Evolutionary conservation across 2,329 filamentous ascomycete genomes (phyloP).

Genomic region (Paecilomyces sp.): DNA sequence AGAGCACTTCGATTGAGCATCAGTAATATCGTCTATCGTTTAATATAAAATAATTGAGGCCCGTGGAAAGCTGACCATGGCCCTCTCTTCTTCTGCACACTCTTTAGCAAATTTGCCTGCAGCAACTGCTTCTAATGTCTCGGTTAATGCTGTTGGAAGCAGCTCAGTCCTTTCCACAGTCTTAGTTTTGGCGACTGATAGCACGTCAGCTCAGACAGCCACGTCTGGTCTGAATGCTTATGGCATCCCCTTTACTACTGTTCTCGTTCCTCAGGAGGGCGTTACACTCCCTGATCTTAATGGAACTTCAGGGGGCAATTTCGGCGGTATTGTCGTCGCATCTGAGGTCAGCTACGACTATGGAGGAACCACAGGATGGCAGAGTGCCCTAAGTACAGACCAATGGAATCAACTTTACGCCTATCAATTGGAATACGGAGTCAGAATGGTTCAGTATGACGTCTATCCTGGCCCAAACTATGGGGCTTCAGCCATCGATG

Average conservation of each 20-base stretch:
- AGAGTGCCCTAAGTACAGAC: constrained; percentile 47
- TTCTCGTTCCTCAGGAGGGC: constrained; percentile 49
- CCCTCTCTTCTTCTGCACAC: constrained; percentile 10
- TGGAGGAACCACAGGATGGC: constrained; percentile 32
- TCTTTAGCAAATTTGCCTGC: not conserved
- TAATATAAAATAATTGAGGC: not conserved
- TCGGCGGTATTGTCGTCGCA: constrained; percentile 52
- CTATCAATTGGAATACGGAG: constrained; percentile 53
- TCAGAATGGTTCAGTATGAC: constrained; percentile 55
- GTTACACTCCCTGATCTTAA: constrained; percentile 47
- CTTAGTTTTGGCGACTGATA: constrained; percentile 50
- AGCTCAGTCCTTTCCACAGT: constrained; percentile 33
- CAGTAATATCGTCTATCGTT: constrained; percentile 1
- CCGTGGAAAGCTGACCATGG: constrained; percentile 12
- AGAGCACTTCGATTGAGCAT: not conserved
- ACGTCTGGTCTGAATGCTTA: constrained; percentile 53
- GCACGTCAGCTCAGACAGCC: constrained; percentile 41
- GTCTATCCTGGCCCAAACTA: constrained; percentile 48
- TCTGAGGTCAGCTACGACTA: constrained; percentile 51
- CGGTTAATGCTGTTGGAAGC: not conserved
- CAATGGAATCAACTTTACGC: constrained; percentile 52
- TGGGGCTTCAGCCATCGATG: constrained; percentile 34
- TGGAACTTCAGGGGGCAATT: constrained; percentile 46
- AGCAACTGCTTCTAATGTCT: not conserved
- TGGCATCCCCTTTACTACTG: constrained; percentile 51